A percentile compares a stretch with the other conserved stretches of the same genome.
phyloP scores from a whole-genome alignment of 345 rosid genomes.

The Garcia nutans region DNA sequence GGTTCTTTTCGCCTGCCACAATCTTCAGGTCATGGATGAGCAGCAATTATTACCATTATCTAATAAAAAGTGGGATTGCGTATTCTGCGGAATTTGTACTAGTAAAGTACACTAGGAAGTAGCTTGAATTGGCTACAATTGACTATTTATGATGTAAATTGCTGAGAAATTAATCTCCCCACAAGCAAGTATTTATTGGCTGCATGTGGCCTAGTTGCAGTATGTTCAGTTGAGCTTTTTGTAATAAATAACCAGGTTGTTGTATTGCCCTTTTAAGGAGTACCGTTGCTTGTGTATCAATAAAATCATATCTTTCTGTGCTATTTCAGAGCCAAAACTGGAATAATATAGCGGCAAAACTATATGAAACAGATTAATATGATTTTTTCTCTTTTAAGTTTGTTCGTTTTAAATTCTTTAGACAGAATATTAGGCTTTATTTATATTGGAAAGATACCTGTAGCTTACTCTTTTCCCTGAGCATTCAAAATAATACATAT shows the following conservation, averaged over 20 bases:
- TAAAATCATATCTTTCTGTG: background rate
- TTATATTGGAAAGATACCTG: background rate
- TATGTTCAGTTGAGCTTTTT: background rate
- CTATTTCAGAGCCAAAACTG: background rate
- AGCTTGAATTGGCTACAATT: background rate
- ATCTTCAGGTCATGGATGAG: slow-evolving; percentile 37
- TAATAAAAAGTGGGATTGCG: background rate
- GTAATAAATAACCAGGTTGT: background rate
- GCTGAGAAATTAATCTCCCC: slow-evolving; percentile 5
- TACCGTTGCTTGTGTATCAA: background rate
- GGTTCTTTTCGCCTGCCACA: slow-evolving; percentile 71
- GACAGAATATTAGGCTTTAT: background rate
- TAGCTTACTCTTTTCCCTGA: background rate
- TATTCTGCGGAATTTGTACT: background rate
- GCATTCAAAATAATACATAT: background rate
- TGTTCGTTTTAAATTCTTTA: background rate
- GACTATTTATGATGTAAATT: background rate
- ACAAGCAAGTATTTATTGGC: background rate
- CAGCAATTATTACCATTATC: background rate
- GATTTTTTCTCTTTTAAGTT: background rate
- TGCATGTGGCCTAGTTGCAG: background rate
- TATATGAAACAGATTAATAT: background rate
- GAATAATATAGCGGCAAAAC: no score
- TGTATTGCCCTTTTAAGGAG: background rate
- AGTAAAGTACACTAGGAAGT: background rate